phyloP scores from a whole-genome alignment of 2,329 filamentous ascomycete species.

The Fusarium sublunatum region DNA sequence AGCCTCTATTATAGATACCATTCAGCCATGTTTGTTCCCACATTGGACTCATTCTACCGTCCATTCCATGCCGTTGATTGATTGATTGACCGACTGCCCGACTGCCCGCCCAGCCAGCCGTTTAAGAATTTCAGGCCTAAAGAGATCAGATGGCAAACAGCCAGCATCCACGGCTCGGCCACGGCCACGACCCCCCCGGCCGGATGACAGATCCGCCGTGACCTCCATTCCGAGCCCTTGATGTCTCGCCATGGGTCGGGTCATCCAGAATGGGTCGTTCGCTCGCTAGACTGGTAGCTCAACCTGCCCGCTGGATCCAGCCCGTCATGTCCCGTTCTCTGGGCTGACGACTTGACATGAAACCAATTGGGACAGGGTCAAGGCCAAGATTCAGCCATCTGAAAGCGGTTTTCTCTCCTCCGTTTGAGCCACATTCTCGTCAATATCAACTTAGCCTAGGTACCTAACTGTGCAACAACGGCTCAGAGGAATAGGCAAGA shows the following conservation, averaged over 20 bases:
- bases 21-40: neutral
- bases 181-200: conserved; percentile 31
- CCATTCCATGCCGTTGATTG: neutral
- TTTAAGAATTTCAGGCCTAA: conserved; percentile 31
- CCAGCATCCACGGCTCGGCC: conserved; percentile 31
- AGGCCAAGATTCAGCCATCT: conserved; percentile 21
- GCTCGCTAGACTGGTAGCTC: conserved; percentile 45
- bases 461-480: too few relatives aligned
- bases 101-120: conserved; percentile 24
- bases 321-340: conserved; percentile 44
- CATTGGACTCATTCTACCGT: too few relatives aligned
- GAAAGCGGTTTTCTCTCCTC: conserved; percentile 13
- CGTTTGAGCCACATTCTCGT: conserved; percentile 1
- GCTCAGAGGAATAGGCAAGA: conserved; percentile 19
- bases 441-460: conserved; percentile 6
- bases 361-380: conserved; percentile 38
- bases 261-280: conserved; percentile 41
- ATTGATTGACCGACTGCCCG: conserved; percentile 17
- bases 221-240: conserved; percentile 44
- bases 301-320: conserved; percentile 48
- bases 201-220: conserved; percentile 45
- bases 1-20: neutral
- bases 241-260: conserved; percentile 40
- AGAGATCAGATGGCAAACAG: conserved; percentile 31
- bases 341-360: conserved; percentile 30